A percentile compares a stretch with the other conserved stretches of the same genome.
Conservation (phyloP, 495 filamentous ascomycete species). For the Annulohypoxylon nitens region DNA sequence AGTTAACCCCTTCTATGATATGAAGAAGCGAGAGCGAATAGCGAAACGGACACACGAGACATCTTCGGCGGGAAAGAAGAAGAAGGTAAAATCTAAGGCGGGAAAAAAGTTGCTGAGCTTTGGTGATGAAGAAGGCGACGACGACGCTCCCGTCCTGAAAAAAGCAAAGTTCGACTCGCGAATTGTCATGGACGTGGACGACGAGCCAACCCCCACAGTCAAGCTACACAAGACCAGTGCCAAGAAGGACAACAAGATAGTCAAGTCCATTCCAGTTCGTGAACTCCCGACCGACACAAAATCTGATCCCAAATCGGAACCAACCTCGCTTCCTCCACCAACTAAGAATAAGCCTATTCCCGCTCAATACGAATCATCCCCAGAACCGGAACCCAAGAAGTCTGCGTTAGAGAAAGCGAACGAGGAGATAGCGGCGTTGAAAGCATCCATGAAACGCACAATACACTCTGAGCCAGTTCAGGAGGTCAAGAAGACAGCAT, state of each 20-base stretch:
- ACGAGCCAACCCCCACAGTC: conserved; percentile 47
- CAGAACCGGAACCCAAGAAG: conserved; percentile 64
- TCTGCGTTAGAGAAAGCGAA: conserved; percentile 85
- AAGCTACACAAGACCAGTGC: conserved; percentile 43
- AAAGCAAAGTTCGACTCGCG: conserved; percentile 93
- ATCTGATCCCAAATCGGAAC: conserved; percentile 32
- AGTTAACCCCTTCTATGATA: conserved; percentile 89
- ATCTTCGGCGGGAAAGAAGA: conserved; percentile 70
- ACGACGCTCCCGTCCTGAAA: conserved; percentile 73
- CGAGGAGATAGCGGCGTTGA: conserved; percentile 89
- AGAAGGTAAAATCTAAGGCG: conserved; percentile 75
- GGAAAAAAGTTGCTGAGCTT: conserved; percentile 90
- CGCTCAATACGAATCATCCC: conserved; percentile 54
- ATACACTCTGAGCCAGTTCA: conserved; percentile 69
- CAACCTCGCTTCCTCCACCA: conserved; percentile 43
- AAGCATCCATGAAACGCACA: conserved; percentile 91
- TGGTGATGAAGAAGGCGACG: conserved; percentile 86
- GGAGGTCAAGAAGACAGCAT: conserved; percentile 68
- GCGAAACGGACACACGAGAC: conserved; percentile 58
- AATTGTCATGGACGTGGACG: conserved; percentile 74
- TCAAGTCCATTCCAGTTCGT: conserved; percentile 51
- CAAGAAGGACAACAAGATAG: conserved; percentile 51
- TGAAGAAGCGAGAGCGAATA: conserved; percentile 76
- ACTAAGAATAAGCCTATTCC: conserved; percentile 41
- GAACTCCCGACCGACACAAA: conserved; percentile 30